Base-by-base conservation (phyloP, 2,329 filamentous ascomycete genomes). In the Didymella lethalis region DNA sequence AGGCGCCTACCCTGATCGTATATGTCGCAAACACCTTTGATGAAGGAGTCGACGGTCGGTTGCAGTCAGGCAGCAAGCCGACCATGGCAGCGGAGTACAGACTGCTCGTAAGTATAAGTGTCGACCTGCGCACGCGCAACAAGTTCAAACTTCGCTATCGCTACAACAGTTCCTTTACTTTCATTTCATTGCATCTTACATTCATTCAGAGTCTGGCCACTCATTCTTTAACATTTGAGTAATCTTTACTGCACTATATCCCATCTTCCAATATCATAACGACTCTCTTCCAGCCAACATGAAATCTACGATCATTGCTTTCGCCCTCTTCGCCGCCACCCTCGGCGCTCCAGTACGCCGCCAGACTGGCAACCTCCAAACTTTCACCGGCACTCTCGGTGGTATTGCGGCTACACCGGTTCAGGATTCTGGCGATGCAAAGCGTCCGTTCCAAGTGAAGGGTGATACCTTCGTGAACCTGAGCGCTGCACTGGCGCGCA, bases 401-500 rank as follows among this genome's bases (percentile, higher is more conserved):
- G 85, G 84, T 48, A 77, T 83, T 50, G 77, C 79, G 12, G 83
- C 85, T 3, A 85, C 86, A 8, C 81, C 87, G 25, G 64, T 78
- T n/a, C 73, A 70, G 26, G 67, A 84, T 66, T 80, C 81, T 5
- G 82, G 83, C 43, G 76, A 85, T 29, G 67, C 78, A 80, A 78
- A 86, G 80, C 36, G 71, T 7, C 73, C 73, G 1, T 76, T 75
- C 43, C 38, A 54, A 14, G 73, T 76, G 49, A 69, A 68, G 36
- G 71, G 67, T 14, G 71, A 64, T 31, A 74, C 71, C 7, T 89
- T 90, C 70, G 82, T 83, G 38, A 84, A 84, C 70, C 72, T 84
- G 64, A 76, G 72, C 3, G 84, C 82, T 10, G 88, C 88, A 20
- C 76, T 84, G 40, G 83, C 88, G 75, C 81, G 88, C 46, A 83